These are phyloP conservation scores for Teratosphaeria destructans DNA, from an alignment of 2,329 filamentous ascomycete genomes.

Conservation along the genomic window DNA sequence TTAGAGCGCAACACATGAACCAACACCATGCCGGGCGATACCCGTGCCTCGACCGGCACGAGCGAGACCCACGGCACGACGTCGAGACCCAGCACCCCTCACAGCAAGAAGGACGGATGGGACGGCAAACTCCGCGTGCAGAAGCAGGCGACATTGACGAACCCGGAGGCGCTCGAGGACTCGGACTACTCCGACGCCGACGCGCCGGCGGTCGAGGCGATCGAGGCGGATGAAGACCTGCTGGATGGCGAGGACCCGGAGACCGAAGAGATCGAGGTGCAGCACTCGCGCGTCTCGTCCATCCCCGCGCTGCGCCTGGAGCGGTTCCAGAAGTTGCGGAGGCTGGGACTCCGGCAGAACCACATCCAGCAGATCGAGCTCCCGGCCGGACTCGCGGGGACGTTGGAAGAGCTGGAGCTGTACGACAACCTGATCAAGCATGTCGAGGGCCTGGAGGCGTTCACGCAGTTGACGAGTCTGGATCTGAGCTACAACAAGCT, in stretches of 20 bases:
- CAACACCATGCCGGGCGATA: neutral
- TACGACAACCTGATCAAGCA: slow-evolving; percentile 94
- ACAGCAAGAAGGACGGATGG: slow-evolving; percentile 47
- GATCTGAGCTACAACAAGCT: slow-evolving; percentile 99
- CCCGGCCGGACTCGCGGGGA: slow-evolving; percentile 53
- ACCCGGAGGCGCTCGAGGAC: slow-evolving; percentile 74
- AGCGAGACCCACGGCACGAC: slow-evolving; percentile 1
- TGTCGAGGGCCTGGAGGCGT: slow-evolving; percentile 69
- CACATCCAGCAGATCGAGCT: slow-evolving; percentile 71
- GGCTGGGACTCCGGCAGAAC: slow-evolving; percentile 88
- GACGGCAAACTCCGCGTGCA: slow-evolving; percentile 73
- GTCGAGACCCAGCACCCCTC: slow-evolving; percentile 10
- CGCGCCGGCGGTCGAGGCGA: slow-evolving; percentile 58
- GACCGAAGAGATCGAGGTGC: slow-evolving; percentile 68
- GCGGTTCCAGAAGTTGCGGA: slow-evolving; percentile 59
- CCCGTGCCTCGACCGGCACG: neutral
- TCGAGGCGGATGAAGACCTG: slow-evolving; percentile 68
- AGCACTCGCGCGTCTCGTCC: slow-evolving; percentile 75
- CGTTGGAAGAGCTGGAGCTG: slow-evolving; percentile 75
- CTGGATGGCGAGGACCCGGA: slow-evolving; percentile 48
- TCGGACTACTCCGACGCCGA: slow-evolving; percentile 72
- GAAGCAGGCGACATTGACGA: slow-evolving; percentile 56
- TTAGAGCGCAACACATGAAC: neutral
- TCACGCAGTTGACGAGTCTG: slow-evolving; percentile 64
- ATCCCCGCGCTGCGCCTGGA: slow-evolving; percentile 71